Evolutionary conservation across 805 yeast genomes (phyloP).

Genomic region (Metschnikowia koreensis): DNA sequence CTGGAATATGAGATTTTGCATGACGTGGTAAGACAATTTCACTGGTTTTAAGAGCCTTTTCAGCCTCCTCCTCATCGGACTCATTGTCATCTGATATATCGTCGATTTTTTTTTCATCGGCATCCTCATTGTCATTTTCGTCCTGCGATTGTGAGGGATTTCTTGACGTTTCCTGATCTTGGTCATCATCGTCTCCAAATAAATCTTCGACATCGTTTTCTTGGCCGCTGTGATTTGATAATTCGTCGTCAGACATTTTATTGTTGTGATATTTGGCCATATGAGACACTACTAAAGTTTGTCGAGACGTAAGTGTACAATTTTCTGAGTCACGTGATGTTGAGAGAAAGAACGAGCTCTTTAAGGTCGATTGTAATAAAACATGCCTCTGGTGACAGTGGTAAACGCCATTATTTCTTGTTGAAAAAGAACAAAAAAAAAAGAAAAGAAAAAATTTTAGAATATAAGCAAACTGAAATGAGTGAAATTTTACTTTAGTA

Average conservation of each 20-base stretch:
- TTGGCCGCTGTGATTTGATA: conserved; percentile 14
- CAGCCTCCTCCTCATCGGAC: conserved; percentile 35
- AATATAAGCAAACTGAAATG: background rate
- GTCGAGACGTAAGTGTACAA: background rate
- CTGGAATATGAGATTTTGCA: conserved; percentile 38
- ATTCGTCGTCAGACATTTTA: conserved; percentile 28
- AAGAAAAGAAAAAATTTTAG: background rate
- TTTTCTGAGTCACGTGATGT: conserved; percentile 11
- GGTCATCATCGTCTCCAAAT: conserved; percentile 33
- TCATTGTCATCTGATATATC: conserved; percentile 21
- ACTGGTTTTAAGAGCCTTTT: conserved; percentile 33
- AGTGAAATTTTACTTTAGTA: background rate
- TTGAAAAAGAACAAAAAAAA: too few species aligned
- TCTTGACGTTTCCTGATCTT: conserved; percentile 12
- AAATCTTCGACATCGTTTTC: conserved; percentile 34
- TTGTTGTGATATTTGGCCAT: background rate
- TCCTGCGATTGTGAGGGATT: conserved; percentile 13
- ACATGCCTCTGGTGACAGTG: too few species aligned
- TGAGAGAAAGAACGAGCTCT: background rate
- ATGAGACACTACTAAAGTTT: background rate
- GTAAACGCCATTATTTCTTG: too few species aligned
- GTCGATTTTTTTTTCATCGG: conserved; percentile 19
- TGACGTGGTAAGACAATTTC: conserved; percentile 49
- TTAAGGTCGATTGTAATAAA: too few species aligned
- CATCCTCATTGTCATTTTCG: conserved; percentile 26